phyloP scores from a whole-genome alignment of 768 basidiomycete species.

The Mycena belliarum region DNA sequence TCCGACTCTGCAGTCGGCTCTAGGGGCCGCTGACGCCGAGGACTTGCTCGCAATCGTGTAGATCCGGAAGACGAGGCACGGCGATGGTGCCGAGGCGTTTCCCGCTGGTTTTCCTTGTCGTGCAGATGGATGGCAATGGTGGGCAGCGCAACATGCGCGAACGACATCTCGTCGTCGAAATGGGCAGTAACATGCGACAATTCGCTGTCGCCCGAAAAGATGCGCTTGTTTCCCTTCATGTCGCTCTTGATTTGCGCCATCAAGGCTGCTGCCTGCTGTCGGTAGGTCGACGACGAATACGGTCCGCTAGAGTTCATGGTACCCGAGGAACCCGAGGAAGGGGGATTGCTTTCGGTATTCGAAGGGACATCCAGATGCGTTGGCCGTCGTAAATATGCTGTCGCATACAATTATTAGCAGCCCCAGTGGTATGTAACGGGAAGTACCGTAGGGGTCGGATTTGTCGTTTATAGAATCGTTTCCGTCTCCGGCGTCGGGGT shows the following conservation, averaged over 20 bases:
- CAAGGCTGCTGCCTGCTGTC: slow-evolving; percentile 73
- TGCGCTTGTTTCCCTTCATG: slow-evolving; percentile 70
- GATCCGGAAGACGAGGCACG: slow-evolving; percentile 12
- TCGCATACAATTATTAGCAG: not conserved
- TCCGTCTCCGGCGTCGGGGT: slow-evolving; percentile 26
- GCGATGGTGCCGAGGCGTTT: slow-evolving; percentile 18
- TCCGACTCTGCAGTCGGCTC: slow-evolving; percentile 44
- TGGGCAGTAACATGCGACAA: slow-evolving; percentile 42
- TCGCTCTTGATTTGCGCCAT: slow-evolving; percentile 88
- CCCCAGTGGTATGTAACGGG: not conserved
- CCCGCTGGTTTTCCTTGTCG: slow-evolving; percentile 22
- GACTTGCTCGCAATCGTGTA: slow-evolving; percentile 34
- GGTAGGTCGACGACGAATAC: slow-evolving; percentile 68
- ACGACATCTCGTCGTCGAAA: slow-evolving; percentile 32
- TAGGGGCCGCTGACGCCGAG: slow-evolving; percentile 41
- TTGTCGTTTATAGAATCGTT: slow-evolving; percentile 14
- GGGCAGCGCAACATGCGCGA: slow-evolving; percentile 14
- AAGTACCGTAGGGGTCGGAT: slow-evolving; percentile 25
- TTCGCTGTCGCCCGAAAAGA: slow-evolving; percentile 70
- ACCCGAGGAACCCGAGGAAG: slow-evolving; percentile 28
- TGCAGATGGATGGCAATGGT: slow-evolving; percentile 9
- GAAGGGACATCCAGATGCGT: slow-evolving; percentile 37
- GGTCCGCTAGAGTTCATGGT: slow-evolving; percentile 32
- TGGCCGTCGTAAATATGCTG: slow-evolving; percentile 33
- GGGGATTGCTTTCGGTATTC: slow-evolving; percentile 27